A percentile compares a stretch with the other conserved stretches of the same genome.
These are phyloP conservation scores for Erythrophleum fordii DNA, from an alignment of 306 rosid genomes.

Conservation along the genomic window DNA sequence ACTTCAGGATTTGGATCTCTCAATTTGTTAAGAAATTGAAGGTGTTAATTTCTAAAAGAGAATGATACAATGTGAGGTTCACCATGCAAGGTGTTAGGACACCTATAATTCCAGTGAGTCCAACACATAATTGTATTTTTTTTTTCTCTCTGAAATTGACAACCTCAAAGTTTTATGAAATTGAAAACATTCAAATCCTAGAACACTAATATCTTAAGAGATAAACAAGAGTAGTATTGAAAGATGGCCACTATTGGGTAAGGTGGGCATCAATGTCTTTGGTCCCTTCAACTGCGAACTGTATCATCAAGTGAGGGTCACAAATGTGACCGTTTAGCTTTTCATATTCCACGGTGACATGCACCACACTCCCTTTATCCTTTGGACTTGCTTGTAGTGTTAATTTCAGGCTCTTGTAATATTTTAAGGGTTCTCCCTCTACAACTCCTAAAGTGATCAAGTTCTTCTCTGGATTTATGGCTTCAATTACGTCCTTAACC, in stretches of 20 bases:
- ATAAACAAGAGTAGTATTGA: too few species aligned
- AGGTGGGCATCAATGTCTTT: neutral
- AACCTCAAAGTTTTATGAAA: neutral
- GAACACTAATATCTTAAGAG: too few species aligned
- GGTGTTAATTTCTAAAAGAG: too few species aligned
- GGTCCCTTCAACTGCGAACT: neutral
- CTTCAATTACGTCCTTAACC: neutral
- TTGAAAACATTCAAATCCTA: neutral
- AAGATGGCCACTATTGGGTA: neutral
- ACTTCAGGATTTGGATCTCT: too few species aligned
- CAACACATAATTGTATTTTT: neutral
- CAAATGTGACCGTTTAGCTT: neutral
- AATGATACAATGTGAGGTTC: too few species aligned
- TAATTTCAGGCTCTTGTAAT: neutral
- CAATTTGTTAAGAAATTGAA: too few species aligned
- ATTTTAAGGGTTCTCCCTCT: neutral
- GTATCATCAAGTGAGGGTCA: neutral
- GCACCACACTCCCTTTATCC: neutral
- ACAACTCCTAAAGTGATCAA: neutral
- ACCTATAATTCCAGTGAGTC: too few species aligned
- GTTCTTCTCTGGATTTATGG: neutral
- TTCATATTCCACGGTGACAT: neutral
- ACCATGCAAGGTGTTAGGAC: too few species aligned
- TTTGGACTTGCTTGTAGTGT: neutral
- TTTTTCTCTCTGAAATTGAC: neutral